Evolutionary conservation across 192 early-diverging fungal species (phyloP).

Genomic region (Podochytrium sp.): DNA sequence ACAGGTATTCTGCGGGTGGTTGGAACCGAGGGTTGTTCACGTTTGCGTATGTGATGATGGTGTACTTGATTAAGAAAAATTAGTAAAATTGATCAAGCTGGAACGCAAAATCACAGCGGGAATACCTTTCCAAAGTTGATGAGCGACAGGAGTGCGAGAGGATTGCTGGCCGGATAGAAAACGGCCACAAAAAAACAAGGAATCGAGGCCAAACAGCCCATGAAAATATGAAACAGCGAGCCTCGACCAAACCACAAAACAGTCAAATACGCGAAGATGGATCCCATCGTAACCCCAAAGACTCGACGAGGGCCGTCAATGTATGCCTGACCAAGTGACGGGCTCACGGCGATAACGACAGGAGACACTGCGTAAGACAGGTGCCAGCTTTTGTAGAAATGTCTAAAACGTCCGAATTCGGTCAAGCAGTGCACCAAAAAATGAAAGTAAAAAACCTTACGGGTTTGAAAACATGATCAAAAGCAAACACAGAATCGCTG

Average conservation of each 20-base stretch:
- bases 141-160: conserved; percentile 19
- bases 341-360: conserved; percentile 6
- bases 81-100: not conserved
- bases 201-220: too few species aligned
- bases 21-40: conserved; percentile 12
- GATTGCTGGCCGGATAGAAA: not conserved
- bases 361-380: not conserved
- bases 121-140: conserved; percentile 25
- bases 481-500: conserved; percentile 16
- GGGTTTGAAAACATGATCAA: conserved; percentile 24
- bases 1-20: conserved; percentile 9
- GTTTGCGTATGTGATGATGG: conserved; percentile 19
- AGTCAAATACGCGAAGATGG: too few species aligned
- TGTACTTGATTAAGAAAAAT: not conserved
- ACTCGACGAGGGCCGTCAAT: not conserved
- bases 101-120: not conserved
- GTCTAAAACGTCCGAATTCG: not conserved
- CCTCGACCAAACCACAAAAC: too few species aligned
- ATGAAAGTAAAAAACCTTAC: conserved; percentile 3
- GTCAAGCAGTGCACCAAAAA: not conserved
- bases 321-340: conserved; percentile 10
- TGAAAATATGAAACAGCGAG: too few species aligned
- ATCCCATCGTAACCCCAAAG: not conserved
- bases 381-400: conserved; percentile 8
- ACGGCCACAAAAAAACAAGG: conserved; percentile 17